Percentiles rank a stretch among this genome's conserved stretches.
phyloP scores from a whole-genome alignment of 208 protist species.

The Wallacemonas rigidus region DNA sequence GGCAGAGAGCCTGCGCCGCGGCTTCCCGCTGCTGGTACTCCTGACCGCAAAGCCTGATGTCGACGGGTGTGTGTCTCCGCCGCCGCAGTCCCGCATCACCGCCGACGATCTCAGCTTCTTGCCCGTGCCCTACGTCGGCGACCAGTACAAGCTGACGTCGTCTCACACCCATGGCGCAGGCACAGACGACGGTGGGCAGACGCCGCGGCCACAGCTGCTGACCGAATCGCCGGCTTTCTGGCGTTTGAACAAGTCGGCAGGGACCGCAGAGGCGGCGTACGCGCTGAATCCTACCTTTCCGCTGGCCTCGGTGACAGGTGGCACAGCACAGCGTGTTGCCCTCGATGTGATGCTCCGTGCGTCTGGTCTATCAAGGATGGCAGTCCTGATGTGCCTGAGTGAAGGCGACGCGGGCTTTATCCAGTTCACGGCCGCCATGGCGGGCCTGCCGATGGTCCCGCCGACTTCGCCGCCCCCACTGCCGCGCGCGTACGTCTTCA shows the following conservation, averaged over 20 bases:
- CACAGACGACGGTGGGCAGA: too few species aligned
- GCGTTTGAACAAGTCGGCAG: not conserved
- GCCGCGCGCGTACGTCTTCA: constrained; percentile 62
- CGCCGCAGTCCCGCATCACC: not conserved
- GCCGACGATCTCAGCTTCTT: not conserved
- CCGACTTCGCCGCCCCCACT: constrained; percentile 10
- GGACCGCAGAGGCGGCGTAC: not conserved
- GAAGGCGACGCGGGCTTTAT: constrained; percentile 43
- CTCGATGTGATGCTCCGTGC: constrained; percentile 40
- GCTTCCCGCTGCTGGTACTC: constrained; percentile 38
- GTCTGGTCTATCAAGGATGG: constrained; percentile 33
- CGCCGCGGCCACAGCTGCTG: too few species aligned
- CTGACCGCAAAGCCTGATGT: constrained; percentile 25
- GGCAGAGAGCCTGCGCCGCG: constrained; percentile 23
- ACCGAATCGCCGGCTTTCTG: not conserved
- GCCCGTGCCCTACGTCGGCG: too few species aligned
- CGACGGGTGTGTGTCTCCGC: not conserved
- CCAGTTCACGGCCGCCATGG: constrained; percentile 43
- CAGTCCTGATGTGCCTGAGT: constrained; percentile 56
- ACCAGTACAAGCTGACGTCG: too few species aligned
- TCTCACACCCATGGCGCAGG: too few species aligned
- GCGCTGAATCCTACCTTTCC: constrained; percentile 20
- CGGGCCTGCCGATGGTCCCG: constrained; percentile 11
- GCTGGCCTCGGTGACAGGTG: constrained; percentile 33
- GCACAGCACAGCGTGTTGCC: constrained; percentile 46